Conservation (phyloP, 495 filamentous ascomycete genomes). For the Cercophora samala region DNA sequence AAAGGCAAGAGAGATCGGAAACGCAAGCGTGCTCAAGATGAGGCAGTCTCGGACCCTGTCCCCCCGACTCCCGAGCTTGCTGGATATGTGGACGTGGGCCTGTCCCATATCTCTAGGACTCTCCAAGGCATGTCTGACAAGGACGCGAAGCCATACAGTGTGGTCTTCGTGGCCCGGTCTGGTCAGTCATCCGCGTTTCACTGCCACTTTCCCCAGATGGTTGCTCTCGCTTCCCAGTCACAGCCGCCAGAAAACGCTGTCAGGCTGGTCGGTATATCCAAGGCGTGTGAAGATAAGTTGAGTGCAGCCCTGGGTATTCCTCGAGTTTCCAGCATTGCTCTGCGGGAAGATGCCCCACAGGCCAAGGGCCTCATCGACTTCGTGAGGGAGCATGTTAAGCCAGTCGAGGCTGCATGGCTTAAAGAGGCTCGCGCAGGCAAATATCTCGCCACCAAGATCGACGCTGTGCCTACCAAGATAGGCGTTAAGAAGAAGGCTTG, state of each 20-base stretch:
- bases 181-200: constrained; percentile 50
- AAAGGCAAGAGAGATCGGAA: constrained; percentile 37
- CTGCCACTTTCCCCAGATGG: constrained; percentile 59
- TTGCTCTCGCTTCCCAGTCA: constrained; percentile 48
- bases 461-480: constrained; percentile 37
- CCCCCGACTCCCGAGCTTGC: constrained; percentile 48
- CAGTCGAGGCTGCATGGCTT: constrained; percentile 34
- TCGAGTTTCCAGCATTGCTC: constrained; percentile 56
- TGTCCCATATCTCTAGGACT: constrained; percentile 54
- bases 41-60: constrained; percentile 13
- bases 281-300: constrained; percentile 50
- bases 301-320: constrained; percentile 52
- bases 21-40: not conserved
- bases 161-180: constrained; percentile 53
- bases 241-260: constrained; percentile 38
- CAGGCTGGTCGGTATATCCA: constrained; percentile 55
- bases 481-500: constrained; percentile 35
- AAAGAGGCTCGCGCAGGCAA: constrained; percentile 21
- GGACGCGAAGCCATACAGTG: constrained; percentile 17
- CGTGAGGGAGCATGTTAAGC: constrained; percentile 45
- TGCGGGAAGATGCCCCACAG: constrained; percentile 47
- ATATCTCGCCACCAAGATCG: constrained; percentile 35
- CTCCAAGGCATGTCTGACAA: constrained; percentile 45
- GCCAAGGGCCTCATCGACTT: constrained; percentile 50
- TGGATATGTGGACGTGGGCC: constrained; percentile 55